Evolutionary conservation across 2,329 filamentous ascomycete species (phyloP).

Genomic region (Paecilomyces niveus): DNA sequence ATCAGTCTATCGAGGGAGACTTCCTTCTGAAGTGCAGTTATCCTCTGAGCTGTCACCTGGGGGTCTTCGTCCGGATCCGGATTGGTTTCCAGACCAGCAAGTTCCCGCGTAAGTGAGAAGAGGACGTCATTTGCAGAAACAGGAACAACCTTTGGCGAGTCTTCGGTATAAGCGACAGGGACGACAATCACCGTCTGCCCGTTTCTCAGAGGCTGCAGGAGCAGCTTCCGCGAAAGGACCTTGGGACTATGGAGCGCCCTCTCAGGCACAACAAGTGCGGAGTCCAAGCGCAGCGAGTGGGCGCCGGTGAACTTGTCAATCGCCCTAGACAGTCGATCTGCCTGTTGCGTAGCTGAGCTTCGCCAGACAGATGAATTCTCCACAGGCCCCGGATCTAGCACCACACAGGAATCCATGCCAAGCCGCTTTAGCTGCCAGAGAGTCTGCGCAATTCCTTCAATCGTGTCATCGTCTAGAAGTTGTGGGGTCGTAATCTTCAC

Average conservation of each 20-base stretch:
- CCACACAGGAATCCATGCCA: conserved; percentile 73
- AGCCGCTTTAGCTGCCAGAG: conserved; percentile 75
- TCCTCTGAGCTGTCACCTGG: conserved; percentile 29
- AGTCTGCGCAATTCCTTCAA: conserved; percentile 74
- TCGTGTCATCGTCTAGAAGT: conserved; percentile 57
- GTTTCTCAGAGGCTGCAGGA: conserved; percentile 60
- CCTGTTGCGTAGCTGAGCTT: conserved; percentile 53
- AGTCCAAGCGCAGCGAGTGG: conserved; percentile 62
- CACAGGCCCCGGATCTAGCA: conserved; percentile 62
- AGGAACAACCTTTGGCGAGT: conserved; percentile 41
- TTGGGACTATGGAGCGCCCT: conserved; percentile 25
- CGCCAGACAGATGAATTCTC: conserved; percentile 32
- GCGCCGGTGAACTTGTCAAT: conserved; percentile 63
- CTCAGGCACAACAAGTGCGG: conserved; percentile 39
- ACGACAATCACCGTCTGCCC: conserved; percentile 66
- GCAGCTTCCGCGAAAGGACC: conserved; percentile 40
- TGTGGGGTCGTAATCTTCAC: conserved; percentile 77
- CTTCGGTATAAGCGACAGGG: conserved; percentile 53
- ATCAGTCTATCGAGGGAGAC: conserved; percentile 77
- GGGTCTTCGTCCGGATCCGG: conserved; percentile 39
- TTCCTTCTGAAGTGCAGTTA: conserved; percentile 40
- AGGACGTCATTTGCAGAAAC: conserved; percentile 59
- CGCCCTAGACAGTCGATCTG: conserved; percentile 65
- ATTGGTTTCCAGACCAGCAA: conserved; percentile 58
- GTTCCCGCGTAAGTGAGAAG: conserved; percentile 67